Percentiles rank a stretch among this genome's conserved stretches.
Evolutionary conservation across 2,329 filamentous ascomycete genomes (phyloP).

Genomic region (Pseudonectria foliicola): DNA sequence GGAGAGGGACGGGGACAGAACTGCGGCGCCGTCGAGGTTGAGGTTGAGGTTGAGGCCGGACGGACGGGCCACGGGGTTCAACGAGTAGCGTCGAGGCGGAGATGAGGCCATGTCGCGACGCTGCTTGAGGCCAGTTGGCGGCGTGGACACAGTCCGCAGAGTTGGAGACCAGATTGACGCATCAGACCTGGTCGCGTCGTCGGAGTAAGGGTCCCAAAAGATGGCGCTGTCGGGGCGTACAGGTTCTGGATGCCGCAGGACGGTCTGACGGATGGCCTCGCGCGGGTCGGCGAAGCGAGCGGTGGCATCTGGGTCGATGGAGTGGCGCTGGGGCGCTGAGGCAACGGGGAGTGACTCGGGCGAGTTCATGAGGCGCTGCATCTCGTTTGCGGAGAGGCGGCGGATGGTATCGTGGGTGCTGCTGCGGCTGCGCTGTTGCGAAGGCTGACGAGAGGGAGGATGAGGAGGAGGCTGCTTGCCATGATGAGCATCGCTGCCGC

Average conservation of each 20-base stretch:
- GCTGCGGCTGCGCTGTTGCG: slow-evolving; percentile 19
- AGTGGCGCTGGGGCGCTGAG: slow-evolving; percentile 29
- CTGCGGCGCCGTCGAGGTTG: slow-evolving; percentile 23
- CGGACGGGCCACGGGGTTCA: slow-evolving; percentile 37
- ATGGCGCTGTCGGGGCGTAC: slow-evolving; percentile 1
- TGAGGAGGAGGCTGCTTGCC: too few species aligned
- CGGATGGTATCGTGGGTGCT: slow-evolving; percentile 38
- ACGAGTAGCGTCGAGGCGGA: slow-evolving; percentile 42
- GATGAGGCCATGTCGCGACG: slow-evolving; percentile 20
- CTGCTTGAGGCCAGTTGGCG: slow-evolving; percentile 39
- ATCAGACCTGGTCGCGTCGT: too few species aligned
- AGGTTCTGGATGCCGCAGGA: slow-evolving; percentile 21
- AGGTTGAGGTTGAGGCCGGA: slow-evolving; percentile 40
- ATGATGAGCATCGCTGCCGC: slow-evolving; percentile 1
- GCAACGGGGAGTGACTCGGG: slow-evolving; percentile 53
- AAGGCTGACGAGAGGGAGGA: too few species aligned
- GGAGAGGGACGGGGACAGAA: slow-evolving; percentile 12
- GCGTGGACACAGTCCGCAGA: slow-evolving; percentile 44
- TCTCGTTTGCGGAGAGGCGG: slow-evolving; percentile 50
- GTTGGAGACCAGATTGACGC: slow-evolving; percentile 20
- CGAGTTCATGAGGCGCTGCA: slow-evolving; percentile 49
- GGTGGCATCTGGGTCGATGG: slow-evolving; percentile 32
- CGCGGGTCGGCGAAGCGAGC: slow-evolving; percentile 21
- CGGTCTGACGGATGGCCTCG: slow-evolving; percentile 24
- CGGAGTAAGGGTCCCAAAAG: too few species aligned